Evolutionary conservation across 2,329 filamentous ascomycete species (phyloP).

Genomic region (Ophiostoma himal-ulmi): DNA sequence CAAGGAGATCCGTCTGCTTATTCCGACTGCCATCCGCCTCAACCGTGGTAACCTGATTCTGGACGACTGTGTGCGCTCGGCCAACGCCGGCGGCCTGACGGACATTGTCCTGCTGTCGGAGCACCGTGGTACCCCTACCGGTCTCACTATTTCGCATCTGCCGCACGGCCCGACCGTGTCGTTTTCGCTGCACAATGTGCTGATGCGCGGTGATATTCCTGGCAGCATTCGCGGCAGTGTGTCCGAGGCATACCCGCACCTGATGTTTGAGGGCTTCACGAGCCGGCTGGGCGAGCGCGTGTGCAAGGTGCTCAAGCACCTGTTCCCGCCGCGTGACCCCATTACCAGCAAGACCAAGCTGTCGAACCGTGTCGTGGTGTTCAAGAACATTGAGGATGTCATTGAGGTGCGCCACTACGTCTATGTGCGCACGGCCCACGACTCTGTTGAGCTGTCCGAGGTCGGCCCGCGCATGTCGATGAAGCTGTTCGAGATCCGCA

Average conservation of each 20-base stretch:
- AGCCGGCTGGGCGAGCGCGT: conserved; percentile 74
- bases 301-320: conserved; percentile 84
- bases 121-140: conserved; percentile 86
- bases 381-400: conserved; percentile 88
- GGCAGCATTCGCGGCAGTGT: conserved; percentile 82
- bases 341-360: conserved; percentile 66
- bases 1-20: conserved; percentile 69
- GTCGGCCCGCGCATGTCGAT: conserved; percentile 97
- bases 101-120: conserved; percentile 88
- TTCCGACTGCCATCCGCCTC: conserved; percentile 79
- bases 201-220: conserved; percentile 87
- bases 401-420: conserved; percentile 88
- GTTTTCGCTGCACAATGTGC: conserved; percentile 83
- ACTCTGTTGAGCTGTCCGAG: conserved; percentile 82
- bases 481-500: conserved; percentile 86
- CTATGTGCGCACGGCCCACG: conserved; percentile 76
- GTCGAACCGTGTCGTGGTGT: conserved; percentile 83
- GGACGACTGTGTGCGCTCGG: conserved; percentile 75
- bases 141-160: conserved; percentile 70
- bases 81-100: conserved; percentile 70
- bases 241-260: conserved; percentile 84
- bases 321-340: conserved; percentile 84
- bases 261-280: conserved; percentile 92
- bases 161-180: conserved; percentile 82
- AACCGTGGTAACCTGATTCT: conserved; percentile 90